Percentiles rank a stretch among this genome's conserved stretches.
Evolutionary conservation across 192 early-diverging fungal species (phyloP).

Genomic region (Coemansia sp.): DNA sequence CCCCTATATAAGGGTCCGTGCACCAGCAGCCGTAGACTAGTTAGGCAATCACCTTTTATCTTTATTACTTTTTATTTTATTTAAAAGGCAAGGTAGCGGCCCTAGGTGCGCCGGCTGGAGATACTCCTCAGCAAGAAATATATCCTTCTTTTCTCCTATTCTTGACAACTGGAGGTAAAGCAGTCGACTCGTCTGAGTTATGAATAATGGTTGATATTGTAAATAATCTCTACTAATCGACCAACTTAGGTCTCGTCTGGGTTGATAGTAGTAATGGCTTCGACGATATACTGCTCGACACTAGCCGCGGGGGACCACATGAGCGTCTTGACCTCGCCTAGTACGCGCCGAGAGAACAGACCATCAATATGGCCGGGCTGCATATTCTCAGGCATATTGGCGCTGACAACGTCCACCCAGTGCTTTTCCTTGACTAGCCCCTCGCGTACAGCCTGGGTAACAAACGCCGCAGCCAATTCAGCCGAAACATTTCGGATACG

Average conservation of each 20-base stretch:
- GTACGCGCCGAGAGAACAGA: constrained; percentile 29
- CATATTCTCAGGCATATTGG: constrained; percentile 18
- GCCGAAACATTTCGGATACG: constrained; percentile 87
- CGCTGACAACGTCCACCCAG: constrained; percentile 30
- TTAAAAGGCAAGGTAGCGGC: too few species aligned
- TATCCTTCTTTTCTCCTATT: too few species aligned
- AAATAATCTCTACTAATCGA: too few species aligned
- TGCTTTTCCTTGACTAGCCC: constrained; percentile 42
- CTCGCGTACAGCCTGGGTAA: constrained; percentile 64
- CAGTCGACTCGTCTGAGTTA: too few species aligned
- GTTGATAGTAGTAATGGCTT: constrained; percentile 39
- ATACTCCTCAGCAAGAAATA: too few species aligned
- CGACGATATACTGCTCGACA: constrained; percentile 56
- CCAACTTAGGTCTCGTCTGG: constrained; percentile 35
- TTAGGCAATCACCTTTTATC: too few species aligned
- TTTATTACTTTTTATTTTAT: too few species aligned
- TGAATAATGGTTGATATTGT: too few species aligned
- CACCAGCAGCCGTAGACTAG: too few species aligned
- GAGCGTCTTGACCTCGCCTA: constrained; percentile 49
- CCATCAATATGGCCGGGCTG: constrained; percentile 15
- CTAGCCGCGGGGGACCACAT: constrained; percentile 50
- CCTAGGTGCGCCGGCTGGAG: too few species aligned
- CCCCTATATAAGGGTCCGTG: too few species aligned
- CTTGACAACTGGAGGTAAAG: too few species aligned
- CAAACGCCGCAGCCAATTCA: constrained; percentile 76